Percentiles rank a stretch among this genome's conserved stretches.
Conservation (phyloP, 1,284 basidiomycete species). For the Entoloma clypeatum region DNA sequence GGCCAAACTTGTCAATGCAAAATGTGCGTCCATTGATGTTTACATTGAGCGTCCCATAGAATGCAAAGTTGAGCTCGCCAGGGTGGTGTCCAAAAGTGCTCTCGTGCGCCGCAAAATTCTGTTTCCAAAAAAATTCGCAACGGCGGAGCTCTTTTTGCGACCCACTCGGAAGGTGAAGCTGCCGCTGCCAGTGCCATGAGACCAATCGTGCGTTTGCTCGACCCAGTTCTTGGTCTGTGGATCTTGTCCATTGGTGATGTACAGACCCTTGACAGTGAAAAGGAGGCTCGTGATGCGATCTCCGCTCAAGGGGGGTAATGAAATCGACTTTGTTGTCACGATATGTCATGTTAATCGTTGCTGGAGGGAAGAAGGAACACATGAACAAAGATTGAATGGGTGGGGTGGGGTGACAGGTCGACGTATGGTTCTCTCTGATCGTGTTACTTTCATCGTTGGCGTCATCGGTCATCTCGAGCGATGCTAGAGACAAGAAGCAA, state of each 20-base stretch:
- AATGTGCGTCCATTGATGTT: not conserved
- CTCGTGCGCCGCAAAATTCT: not conserved
- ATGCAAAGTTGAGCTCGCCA: not conserved
- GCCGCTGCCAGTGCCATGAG: not conserved
- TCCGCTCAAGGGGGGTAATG: not conserved
- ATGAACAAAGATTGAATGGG: conserved; percentile 1
- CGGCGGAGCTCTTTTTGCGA: conserved; percentile 1
- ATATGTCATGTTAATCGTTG: not conserved
- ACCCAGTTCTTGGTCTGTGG: not conserved
- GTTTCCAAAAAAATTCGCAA: not conserved
- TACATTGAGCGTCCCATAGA: not conserved
- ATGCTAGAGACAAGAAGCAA: no score
- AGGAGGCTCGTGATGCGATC: not conserved
- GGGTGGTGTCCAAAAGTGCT: not conserved
- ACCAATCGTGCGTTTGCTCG: not conserved
- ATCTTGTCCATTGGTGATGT: not conserved
- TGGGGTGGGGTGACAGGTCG: not conserved
- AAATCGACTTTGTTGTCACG: not conserved
- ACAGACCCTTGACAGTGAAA: not conserved
- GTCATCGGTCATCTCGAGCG: no score
- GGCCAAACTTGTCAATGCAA: not conserved
- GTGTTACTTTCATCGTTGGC: no score
- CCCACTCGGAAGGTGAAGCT: not conserved
- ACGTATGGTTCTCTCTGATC: no score
- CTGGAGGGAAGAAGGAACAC: not conserved